phyloP scores from a whole-genome alignment of 805 yeast species.

The Wickerhamiella allomyrinae region DNA sequence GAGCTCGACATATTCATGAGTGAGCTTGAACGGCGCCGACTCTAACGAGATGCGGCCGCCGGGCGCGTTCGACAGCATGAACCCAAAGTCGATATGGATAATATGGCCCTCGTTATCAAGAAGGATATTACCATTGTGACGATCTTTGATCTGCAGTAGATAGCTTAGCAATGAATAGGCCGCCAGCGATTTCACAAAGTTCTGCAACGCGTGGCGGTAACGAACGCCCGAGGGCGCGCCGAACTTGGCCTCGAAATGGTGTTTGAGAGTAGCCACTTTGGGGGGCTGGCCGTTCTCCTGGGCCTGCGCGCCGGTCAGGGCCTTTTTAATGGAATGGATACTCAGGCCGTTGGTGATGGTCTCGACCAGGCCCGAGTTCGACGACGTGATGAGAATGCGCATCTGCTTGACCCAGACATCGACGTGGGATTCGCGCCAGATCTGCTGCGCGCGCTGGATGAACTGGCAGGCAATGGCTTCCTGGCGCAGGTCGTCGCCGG shows the following conservation, averaged over 20 bases:
- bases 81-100: slow-evolving; percentile 84
- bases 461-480: slow-evolving; percentile 97
- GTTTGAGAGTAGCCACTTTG: slow-evolving; percentile 53
- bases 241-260: slow-evolving; percentile 64
- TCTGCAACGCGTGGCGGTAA: slow-evolving; percentile 65
- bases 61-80: slow-evolving; percentile 82
- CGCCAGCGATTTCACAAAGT: slow-evolving; percentile 76
- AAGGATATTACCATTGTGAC: slow-evolving; percentile 97
- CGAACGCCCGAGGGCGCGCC: slow-evolving; percentile 42
- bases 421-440: slow-evolving; percentile 60
- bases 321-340: slow-evolving; percentile 86
- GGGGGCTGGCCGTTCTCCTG: slow-evolving; percentile 47
- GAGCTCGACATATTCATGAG: slow-evolving; percentile 76
- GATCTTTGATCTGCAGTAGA: slow-evolving; percentile 82
- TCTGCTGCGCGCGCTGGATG: slow-evolving; percentile 69
- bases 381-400: slow-evolving; percentile 84
- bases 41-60: slow-evolving; percentile 88
- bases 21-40: slow-evolving; percentile 91
- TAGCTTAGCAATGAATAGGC: slow-evolving; percentile 89
- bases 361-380: slow-evolving; percentile 83
- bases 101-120: slow-evolving; percentile 92
- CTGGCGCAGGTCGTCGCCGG: slow-evolving; percentile 90
- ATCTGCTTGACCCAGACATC: slow-evolving; percentile 85
- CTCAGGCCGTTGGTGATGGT: slow-evolving; percentile 92
- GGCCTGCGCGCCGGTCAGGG: slow-evolving; percentile 57